Evolutionary conservation across 306 rosid species (phyloP).

Genomic region (Hippophae gyantsensis): DNA sequence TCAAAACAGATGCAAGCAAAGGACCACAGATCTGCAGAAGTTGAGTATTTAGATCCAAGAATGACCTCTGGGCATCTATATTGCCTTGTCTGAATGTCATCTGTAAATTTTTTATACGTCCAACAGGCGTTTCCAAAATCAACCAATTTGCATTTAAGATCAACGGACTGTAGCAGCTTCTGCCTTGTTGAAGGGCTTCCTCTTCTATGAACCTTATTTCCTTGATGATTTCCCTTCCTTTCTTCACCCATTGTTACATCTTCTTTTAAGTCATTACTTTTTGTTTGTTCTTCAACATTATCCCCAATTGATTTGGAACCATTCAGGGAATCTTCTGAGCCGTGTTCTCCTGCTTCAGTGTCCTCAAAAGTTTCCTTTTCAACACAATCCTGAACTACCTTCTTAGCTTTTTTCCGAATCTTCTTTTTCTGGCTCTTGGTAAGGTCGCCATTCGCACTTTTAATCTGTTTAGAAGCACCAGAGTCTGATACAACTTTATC

Average conservation of each 20-base stretch:
- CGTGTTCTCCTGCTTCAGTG: slow-evolving; percentile 33
- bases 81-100: slow-evolving; percentile 83
- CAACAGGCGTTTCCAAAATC: slow-evolving; percentile 94
- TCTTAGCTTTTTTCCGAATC: slow-evolving; percentile 68
- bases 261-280: slow-evolving; percentile 31
- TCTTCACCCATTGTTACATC: slow-evolving; percentile 27
- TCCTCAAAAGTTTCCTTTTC: slow-evolving; percentile 48
- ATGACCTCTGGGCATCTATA: slow-evolving; percentile 87
- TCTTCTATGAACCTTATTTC: slow-evolving; percentile 38
- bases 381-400: slow-evolving; percentile 52
- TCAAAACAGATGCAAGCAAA: slow-evolving; percentile 85
- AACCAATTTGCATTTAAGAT: slow-evolving; percentile 72
- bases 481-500: slow-evolving; percentile 40
- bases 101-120: slow-evolving; percentile 77
- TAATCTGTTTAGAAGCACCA: slow-evolving; percentile 32
- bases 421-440: slow-evolving; percentile 68
- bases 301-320: slow-evolving; percentile 30
- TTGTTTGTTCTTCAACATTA: slow-evolving; percentile 33
- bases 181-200: slow-evolving; percentile 50
- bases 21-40: slow-evolving; percentile 85
- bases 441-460: slow-evolving; percentile 53
- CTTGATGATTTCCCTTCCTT: slow-evolving; percentile 28
- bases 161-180: slow-evolving; percentile 49
- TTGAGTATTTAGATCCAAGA: slow-evolving; percentile 79
- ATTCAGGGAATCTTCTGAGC: slow-evolving; percentile 28